phyloP scores from a whole-genome alignment of 2,329 filamentous ascomycete genomes.

The Fusarium sp. region DNA sequence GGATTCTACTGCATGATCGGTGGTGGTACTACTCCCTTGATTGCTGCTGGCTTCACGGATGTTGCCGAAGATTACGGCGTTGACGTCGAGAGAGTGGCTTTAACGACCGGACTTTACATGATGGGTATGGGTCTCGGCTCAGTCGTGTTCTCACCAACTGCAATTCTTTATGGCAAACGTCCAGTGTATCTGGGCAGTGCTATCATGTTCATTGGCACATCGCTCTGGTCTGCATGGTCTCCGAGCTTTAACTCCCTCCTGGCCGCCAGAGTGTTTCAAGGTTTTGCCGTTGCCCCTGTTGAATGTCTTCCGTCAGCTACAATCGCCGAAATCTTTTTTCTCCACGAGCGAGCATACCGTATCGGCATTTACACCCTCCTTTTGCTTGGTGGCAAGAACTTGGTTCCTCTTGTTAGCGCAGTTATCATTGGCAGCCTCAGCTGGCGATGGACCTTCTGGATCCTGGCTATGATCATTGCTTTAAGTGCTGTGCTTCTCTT shows the following conservation, averaged over 20 bases:
- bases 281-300: slow-evolving; percentile 87
- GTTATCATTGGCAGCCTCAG: slow-evolving; percentile 79
- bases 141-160: slow-evolving; percentile 87
- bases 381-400: slow-evolving; percentile 89
- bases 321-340: slow-evolving; percentile 95
- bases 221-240: slow-evolving; percentile 88
- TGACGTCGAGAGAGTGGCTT: slow-evolving; percentile 76
- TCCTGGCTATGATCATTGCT: slow-evolving; percentile 83
- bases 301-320: slow-evolving; percentile 94
- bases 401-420: slow-evolving; percentile 88
- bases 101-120: slow-evolving; percentile 95
- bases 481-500: slow-evolving; percentile 79
- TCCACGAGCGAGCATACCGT: slow-evolving; percentile 92
- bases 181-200: slow-evolving; percentile 86
- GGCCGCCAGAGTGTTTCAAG: slow-evolving; percentile 85
- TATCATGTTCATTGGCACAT: slow-evolving; percentile 79
- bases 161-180: slow-evolving; percentile 89
- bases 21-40: slow-evolving; percentile 89
- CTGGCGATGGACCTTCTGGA: slow-evolving; percentile 95
- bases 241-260: slow-evolving; percentile 83
- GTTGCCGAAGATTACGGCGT: slow-evolving; percentile 76
- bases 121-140: slow-evolving; percentile 88
- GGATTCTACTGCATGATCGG: slow-evolving; percentile 95
- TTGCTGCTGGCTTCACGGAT: slow-evolving; percentile 89
- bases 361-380: slow-evolving; percentile 93